Percentiles rank a stretch among this genome's conserved stretches.
Evolutionary conservation across 495 filamentous ascomycete species (phyloP).

Genomic region (Cryomyces antarcticus): DNA sequence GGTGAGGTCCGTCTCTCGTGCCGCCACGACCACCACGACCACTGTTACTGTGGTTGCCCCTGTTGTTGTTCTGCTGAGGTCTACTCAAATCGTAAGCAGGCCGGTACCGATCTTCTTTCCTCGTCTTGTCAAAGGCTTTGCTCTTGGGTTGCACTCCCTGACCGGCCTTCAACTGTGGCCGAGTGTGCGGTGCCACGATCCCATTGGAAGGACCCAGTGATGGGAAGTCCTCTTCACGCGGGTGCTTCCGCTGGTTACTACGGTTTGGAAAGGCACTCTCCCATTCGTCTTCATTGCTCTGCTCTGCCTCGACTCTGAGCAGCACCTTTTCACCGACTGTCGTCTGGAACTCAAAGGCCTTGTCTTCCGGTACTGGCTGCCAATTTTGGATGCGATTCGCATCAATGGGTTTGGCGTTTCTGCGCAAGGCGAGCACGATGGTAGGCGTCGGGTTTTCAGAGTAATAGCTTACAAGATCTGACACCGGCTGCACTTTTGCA

Average conservation of each 20-base stretch:
- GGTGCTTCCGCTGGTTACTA: conserved; percentile 33
- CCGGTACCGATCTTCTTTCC: neutral
- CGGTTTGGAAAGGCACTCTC: conserved; percentile 36
- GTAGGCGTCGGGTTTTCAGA: conserved; percentile 39
- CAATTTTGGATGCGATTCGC: conserved; percentile 69
- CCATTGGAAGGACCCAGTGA: conserved; percentile 4
- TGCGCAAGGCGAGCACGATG: conserved; percentile 25
- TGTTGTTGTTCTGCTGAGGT: neutral
- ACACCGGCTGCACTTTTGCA: conserved; percentile 48
- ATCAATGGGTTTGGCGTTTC: conserved; percentile 55
- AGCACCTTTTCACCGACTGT: conserved; percentile 72
- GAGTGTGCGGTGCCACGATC: neutral
- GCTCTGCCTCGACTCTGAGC: conserved; percentile 56
- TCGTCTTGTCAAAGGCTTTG: neutral
- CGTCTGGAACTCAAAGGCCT: conserved; percentile 50
- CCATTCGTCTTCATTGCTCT: conserved; percentile 31
- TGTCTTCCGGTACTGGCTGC: conserved; percentile 51
- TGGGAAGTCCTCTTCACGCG: conserved; percentile 27
- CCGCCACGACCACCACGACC: conserved; percentile 1
- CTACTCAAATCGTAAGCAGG: neutral
- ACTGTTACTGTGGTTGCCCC: neutral
- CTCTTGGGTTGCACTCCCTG: neutral
- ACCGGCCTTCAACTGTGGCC: neutral
- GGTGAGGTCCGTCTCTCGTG: conserved; percentile 2
- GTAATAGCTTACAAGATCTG: conserved; percentile 33